phyloP scores from a whole-genome alignment of 1,284 basidiomycete genomes.

The Tilletia setariae region DNA sequence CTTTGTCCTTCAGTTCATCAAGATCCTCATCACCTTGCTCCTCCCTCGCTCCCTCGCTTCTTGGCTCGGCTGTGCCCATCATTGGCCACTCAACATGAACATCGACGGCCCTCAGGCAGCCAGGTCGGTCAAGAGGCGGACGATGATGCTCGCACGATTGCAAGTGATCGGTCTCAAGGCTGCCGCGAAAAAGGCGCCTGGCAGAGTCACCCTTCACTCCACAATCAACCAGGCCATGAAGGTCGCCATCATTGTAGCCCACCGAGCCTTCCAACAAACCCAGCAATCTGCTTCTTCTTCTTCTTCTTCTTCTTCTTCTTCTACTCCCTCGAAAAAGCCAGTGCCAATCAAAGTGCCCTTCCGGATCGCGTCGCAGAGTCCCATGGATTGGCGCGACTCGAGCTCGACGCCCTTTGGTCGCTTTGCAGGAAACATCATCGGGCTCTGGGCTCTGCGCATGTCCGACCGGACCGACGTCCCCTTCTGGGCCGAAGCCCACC shows the following conservation, averaged over 20 bases:
- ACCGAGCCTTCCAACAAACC: not conserved
- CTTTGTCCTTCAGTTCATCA: not conserved
- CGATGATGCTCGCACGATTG: not conserved
- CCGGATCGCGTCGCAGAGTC: constrained; percentile 1
- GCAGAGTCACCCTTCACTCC: not conserved
- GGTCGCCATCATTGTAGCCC: constrained; percentile 9
- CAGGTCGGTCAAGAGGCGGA: not conserved
- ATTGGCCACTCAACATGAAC: not conserved
- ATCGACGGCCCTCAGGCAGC: too few relatives aligned
- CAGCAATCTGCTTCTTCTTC: not conserved
- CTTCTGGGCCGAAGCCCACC: constrained; percentile 11
- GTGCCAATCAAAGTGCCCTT: not conserved
- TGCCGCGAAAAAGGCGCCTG: not conserved
- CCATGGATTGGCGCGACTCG: constrained; percentile 1
- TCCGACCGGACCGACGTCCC: not conserved
- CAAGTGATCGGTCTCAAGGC: not conserved
- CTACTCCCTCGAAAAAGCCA: not conserved
- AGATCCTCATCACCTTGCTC: not conserved
- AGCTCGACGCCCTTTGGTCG: not conserved
- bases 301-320: too few relatives aligned
- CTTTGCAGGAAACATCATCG: constrained; percentile 10
- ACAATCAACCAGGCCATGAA: constrained; percentile 7
- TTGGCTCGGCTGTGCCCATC: not conserved
- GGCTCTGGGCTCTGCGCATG: not conserved
- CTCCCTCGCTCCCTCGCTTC: not conserved